phyloP scores from a whole-genome alignment of 169 alveolate genomes.

The Plasmodium inui region DNA sequence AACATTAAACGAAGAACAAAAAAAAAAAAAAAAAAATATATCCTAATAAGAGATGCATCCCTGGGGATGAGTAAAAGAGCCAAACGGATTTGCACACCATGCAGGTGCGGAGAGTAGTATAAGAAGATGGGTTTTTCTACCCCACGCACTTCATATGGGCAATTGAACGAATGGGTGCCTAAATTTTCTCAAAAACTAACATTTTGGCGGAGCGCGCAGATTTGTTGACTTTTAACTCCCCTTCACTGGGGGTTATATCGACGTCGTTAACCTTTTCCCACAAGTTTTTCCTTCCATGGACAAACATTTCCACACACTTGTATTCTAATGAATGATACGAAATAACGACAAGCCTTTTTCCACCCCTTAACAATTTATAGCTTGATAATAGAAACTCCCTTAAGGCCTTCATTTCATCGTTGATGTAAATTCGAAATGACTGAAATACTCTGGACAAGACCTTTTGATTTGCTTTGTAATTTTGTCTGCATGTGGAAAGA shows the following conservation, averaged over 20 bases:
- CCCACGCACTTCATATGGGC: not conserved
- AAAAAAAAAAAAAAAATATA: too few species aligned
- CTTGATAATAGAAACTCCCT: slow-evolving; percentile 71
- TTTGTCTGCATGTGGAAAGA: slow-evolving; percentile 76
- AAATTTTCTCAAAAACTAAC: slow-evolving; percentile 51
- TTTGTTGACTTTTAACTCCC: slow-evolving; percentile 47
- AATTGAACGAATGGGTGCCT: not conserved
- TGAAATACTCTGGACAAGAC: slow-evolving; percentile 83
- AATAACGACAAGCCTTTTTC: slow-evolving; percentile 78
- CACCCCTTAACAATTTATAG: slow-evolving; percentile 76
- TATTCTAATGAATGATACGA: slow-evolving; percentile 87
- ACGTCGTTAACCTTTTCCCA: slow-evolving; percentile 36
- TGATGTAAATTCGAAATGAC: slow-evolving; percentile 83
- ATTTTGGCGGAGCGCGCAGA: slow-evolving; percentile 75
- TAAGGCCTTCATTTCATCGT: slow-evolving; percentile 82
- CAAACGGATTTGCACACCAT: not conserved
- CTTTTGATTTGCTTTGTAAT: slow-evolving; percentile 76
- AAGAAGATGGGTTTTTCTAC: not conserved
- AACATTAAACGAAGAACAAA: not conserved
- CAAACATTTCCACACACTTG: slow-evolving; percentile 72
- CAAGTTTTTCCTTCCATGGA: not conserved
- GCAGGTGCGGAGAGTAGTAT: not conserved
- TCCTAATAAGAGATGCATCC: not conserved
- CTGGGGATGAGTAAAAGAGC: not conserved
- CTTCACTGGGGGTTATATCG: slow-evolving; percentile 44